phyloP scores from a whole-genome alignment of 2,329 filamentous ascomycete species.

The Bipolaris oryzae region DNA sequence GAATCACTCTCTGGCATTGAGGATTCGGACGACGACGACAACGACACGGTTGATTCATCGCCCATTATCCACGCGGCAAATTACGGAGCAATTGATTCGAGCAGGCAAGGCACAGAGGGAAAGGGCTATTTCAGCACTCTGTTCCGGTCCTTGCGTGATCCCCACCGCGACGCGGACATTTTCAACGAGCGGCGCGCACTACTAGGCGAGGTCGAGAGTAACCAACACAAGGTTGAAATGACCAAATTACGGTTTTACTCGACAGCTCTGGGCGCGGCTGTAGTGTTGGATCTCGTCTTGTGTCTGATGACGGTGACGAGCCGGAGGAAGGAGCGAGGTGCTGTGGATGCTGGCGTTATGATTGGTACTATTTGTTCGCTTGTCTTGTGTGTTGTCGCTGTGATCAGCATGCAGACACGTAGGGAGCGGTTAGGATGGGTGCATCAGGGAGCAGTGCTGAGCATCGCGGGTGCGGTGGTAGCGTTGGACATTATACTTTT shows the following conservation, averaged over 20 bases:
- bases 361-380: conserved; percentile 72
- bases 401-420: conserved; percentile 42
- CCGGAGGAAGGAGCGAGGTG: conserved; percentile 67
- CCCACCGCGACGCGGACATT: conserved; percentile 53
- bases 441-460: conserved; percentile 38
- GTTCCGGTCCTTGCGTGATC: conserved; percentile 35
- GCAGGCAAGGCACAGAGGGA: conserved; percentile 5
- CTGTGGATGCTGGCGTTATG: conserved; percentile 75
- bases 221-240: conserved; percentile 43
- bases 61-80: conserved; percentile 48
- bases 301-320: conserved; percentile 71
- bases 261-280: conserved; percentile 63
- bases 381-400: conserved; percentile 42
- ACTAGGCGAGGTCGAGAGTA: conserved; percentile 36
- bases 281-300: conserved; percentile 69
- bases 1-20: conserved; percentile 44
- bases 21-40: conserved; percentile 60
- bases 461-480: conserved; percentile 33
- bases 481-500: conserved; percentile 39
- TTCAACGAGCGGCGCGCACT: conserved; percentile 56
- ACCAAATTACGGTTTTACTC: conserved; percentile 50
- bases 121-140: conserved; percentile 42
- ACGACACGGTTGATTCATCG: conserved; percentile 55
- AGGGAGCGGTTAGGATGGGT: conserved; percentile 39
- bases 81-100: conserved; percentile 51